These are phyloP conservation scores for Alloascoidea africana DNA, from an alignment of 805 yeast species.

Conservation along the genomic window DNA sequence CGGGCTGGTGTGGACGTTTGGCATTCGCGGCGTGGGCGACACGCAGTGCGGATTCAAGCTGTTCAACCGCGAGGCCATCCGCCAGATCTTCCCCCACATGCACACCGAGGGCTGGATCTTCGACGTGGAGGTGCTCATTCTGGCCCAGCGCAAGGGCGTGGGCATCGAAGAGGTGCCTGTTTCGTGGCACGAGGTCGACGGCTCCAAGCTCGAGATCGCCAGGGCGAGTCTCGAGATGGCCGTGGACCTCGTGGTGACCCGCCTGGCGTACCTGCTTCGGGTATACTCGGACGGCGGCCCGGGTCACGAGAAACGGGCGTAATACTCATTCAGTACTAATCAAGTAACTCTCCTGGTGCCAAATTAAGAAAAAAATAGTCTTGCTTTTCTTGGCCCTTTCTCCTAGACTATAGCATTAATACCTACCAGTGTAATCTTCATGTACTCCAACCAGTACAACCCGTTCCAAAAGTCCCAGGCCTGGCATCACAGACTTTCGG, in stretches of 20 bases:
- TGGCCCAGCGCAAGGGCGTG: slow-evolving; percentile 60
- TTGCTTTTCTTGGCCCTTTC: too few species aligned
- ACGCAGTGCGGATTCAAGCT: slow-evolving; percentile 97
- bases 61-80: slow-evolving; percentile 59
- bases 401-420: too few species aligned
- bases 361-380: too few species aligned
- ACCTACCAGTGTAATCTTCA: too few species aligned
- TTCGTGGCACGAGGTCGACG: slow-evolving; percentile 94
- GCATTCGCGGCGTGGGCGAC: slow-evolving; percentile 74
- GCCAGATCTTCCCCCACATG: slow-evolving; percentile 66
- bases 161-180: slow-evolving; percentile 68
- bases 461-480: too few species aligned
- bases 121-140: slow-evolving; percentile 81
- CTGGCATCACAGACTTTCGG: background rate
- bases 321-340: too few species aligned
- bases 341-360: too few species aligned
- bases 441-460: too few species aligned
- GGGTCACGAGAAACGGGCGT: background rate
- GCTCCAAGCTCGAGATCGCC: slow-evolving; percentile 87
- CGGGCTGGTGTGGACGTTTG: slow-evolving; percentile 72
- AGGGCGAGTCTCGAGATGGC: slow-evolving; percentile 90
- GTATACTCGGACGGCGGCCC: slow-evolving; percentile 35
- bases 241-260: slow-evolving; percentile 75
- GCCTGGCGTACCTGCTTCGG: slow-evolving; percentile 79
- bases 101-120: slow-evolving; percentile 98